Evolutionary conservation across 106 monocot genomes (phyloP), one percentile per base, ranked within the genome.

Genomic region (Dendrobium officinale): DNA sequence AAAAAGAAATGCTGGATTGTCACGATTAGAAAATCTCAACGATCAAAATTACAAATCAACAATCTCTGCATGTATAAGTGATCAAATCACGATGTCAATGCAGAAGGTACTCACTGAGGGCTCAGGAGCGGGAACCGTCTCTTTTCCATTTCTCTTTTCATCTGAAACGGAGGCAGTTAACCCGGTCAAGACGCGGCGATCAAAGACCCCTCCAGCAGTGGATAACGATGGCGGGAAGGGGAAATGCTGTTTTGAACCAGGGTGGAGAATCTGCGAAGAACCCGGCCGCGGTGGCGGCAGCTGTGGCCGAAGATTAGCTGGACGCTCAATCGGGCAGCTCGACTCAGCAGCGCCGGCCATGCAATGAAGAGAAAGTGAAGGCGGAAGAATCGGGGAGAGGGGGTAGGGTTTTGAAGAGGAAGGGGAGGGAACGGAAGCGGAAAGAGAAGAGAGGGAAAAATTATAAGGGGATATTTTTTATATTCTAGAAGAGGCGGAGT

Each of bases 401-500:
- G 43, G 74, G 74, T 74, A 74, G 74, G 74, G 74, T 74, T 74
- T 74, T 74, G 74, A 74, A 74, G 74, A 6, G 17, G 6, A 0
- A 44, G 70, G 74, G 43, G 74, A 74, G 74, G 74, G 74, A 74
- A 74, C 74, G 17, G 70, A 70, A 70, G 29, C 29, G 20, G 70
- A 11, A 70, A 5, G 41, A 18, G 74, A 74, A 74, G 74, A 74
- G 74, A 74, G 74, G 74, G 74, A 74, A 74, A 73, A 74, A 42
- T 74, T 74, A 74, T 7, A 43, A 20, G 17, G 19, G 51, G 13
- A 9, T 22, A 64, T 16, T 70, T 70, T 70, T 70, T 67, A 67
- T 70, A 37, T 70, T 37, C 37, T 70, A 37, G 13, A 70, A 70
- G 70, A 29, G 13, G 15, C 15, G 11, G 70, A 33, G 13, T 33